phyloP scores from a whole-genome alignment of 2,329 filamentous ascomycete species.

The Mariannaea elegans region DNA sequence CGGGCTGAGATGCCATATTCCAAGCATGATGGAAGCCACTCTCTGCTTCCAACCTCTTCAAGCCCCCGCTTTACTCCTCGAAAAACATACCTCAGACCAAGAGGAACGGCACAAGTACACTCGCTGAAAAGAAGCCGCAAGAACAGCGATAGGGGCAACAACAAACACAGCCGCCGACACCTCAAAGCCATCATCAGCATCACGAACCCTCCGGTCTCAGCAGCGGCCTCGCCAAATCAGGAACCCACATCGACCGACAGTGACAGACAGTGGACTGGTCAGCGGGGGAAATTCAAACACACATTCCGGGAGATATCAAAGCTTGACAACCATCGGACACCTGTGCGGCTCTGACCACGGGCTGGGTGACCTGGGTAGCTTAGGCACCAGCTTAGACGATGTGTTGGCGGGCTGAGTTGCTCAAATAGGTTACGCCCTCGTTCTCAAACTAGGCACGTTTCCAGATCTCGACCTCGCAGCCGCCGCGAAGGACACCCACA shows the following conservation, averaged over 20 bases:
- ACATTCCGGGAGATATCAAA: constrained; percentile 69
- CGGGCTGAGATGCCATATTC: constrained; percentile 71
- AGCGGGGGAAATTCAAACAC: constrained; percentile 73
- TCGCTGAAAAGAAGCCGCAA: constrained; percentile 24
- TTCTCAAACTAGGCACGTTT: constrained; percentile 85
- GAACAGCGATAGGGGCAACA: constrained; percentile 43
- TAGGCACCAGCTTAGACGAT: constrained; percentile 88
- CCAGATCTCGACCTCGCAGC: constrained; percentile 92
- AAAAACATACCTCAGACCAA: constrained; percentile 42
- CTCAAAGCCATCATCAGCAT: constrained; percentile 42
- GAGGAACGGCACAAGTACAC: constrained; percentile 40
- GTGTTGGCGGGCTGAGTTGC: constrained; percentile 80
- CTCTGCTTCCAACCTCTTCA: constrained; percentile 56
- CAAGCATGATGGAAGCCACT: constrained; percentile 59
- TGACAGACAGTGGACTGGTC: constrained; percentile 53
- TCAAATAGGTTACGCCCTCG: constrained; percentile 81
- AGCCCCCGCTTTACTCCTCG: constrained; percentile 38
- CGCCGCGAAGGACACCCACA: constrained; percentile 84
- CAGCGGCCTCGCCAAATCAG: constrained; percentile 61
- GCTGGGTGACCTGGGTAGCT: constrained; percentile 82
- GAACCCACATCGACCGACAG: constrained; percentile 55
- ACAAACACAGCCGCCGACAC: constrained; percentile 28
- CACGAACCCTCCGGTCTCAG: constrained; percentile 56
- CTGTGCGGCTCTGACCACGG: constrained; percentile 81
- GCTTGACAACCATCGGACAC: constrained; percentile 72